Base-by-base conservation (phyloP, 2,329 filamentous ascomycete species). In the Colletotrichum neosansevieriae region DNA sequence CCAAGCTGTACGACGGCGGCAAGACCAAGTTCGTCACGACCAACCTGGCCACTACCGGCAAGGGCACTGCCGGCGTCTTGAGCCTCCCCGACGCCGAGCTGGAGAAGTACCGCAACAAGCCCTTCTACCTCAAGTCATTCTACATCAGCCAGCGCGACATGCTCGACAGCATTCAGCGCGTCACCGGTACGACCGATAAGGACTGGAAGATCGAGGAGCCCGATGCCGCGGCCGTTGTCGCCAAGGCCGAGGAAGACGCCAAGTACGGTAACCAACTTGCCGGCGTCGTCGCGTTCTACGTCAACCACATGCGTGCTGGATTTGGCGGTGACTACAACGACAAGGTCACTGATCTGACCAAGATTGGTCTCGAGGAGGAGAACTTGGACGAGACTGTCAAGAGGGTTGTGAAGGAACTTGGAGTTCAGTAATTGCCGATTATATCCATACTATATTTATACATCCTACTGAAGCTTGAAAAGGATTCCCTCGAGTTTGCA, bases 121-220 rank as follows among this genome's bases (percentile, higher is more conserved):
- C 73, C 0, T 73, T 90, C 2, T 87, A 83, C 71, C 72, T 90
- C n/a, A 81, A 80, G 12, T 89, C 86, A 62, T 92, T 91, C 78
- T 76, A 79, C 12, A 71, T 89, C 71, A 87, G 77, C 70, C 91
- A 93, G 76, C 82, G 83, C 11, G 89, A 92, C n/a, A 91, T 92
- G 80, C 82, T 92, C 64, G 84, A 85, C 47, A 85, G 84, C 24
- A 77, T 90, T 10, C 82, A 89, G 73, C 84, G 85, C 0, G 89
- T 89, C 4, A 85, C 86, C 0, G 84, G 85, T 0, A 88, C 85
- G 0, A 85, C 79, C 1, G 86, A 90, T 45, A 78, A 76, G 0
- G 89, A 92, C 72, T 93, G 90, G 91, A 54, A 60, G 45, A 58
- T 69, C 62, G 79, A 74, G 3, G 73, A 80, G n/a, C 76, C 83